These are phyloP conservation scores for Podospora appendiculata DNA, from an alignment of 495 filamentous ascomycete genomes.

Conservation along the genomic window DNA sequence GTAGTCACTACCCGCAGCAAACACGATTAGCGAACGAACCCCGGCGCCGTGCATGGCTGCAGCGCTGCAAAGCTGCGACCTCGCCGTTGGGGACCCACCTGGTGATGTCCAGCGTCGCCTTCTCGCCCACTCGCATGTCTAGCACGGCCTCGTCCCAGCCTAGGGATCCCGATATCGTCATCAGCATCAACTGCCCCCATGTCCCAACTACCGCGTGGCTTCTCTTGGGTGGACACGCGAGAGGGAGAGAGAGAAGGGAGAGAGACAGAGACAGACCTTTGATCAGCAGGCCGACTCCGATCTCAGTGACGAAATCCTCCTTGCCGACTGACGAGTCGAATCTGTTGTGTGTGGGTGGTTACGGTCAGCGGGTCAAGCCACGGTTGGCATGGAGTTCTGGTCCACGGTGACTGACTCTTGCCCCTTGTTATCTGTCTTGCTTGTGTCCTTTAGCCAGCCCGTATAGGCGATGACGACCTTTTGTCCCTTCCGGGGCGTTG, in stretches of 20 bases:
- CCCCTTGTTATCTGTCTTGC: conserved; percentile 42
- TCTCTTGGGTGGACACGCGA: too few relatives aligned
- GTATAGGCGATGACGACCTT: conserved; percentile 75
- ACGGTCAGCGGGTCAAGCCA: neutral
- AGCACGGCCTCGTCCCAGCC: conserved; percentile 85
- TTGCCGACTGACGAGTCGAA: conserved; percentile 72
- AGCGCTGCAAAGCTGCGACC: neutral
- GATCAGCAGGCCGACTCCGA: conserved; percentile 74
- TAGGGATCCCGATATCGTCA: conserved; percentile 15
- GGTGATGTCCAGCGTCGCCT: conserved; percentile 67
- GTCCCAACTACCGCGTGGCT: too few relatives aligned
- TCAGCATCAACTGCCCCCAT: too few relatives aligned
- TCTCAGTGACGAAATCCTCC: conserved; percentile 55
- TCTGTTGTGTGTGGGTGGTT: conserved; percentile 30
- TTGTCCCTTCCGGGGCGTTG: conserved; percentile 54
- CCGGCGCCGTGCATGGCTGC: neutral
- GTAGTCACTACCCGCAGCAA: conserved; percentile 52
- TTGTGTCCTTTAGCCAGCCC: conserved; percentile 65
- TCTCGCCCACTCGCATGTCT: conserved; percentile 74
- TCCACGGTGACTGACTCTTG: conserved; percentile 25
- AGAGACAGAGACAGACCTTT: conserved; percentile 44
- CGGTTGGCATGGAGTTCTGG: neutral
- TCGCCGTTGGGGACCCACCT: conserved; percentile 44
- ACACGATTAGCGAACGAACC: neutral
- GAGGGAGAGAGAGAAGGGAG: too few relatives aligned